Evolutionary conservation across 2,329 filamentous ascomycete genomes (phyloP).

Genomic region (Botrytis medusae): DNA sequence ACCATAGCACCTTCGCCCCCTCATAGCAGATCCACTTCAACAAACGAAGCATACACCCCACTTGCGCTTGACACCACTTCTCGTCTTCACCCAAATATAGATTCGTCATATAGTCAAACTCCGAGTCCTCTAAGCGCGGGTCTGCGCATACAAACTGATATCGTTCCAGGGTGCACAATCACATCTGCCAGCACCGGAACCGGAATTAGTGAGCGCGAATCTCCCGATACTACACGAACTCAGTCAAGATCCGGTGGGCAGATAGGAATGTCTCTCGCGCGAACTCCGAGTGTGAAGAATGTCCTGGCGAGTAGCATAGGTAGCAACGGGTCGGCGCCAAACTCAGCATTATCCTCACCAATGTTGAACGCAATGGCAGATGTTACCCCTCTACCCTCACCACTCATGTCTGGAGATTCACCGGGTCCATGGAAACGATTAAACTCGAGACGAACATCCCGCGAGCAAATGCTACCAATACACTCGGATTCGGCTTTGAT

Average conservation of each 20-base stretch:
- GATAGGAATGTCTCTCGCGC: constrained; percentile 48
- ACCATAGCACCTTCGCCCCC: constrained; percentile 44
- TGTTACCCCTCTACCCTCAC: constrained; percentile 76
- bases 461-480: constrained; percentile 44
- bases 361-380: constrained; percentile 74
- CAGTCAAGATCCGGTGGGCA: constrained; percentile 25
- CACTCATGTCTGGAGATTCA: constrained; percentile 64
- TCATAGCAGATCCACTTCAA: constrained; percentile 25
- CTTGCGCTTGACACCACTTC: constrained; percentile 33
- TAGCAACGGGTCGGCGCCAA: constrained; percentile 52
- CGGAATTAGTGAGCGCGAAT: constrained; percentile 26
- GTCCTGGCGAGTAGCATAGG: constrained; percentile 52
- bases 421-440: constrained; percentile 65
- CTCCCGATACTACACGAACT: constrained; percentile 24
- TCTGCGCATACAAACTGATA: constrained; percentile 43
- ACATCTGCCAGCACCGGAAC: constrained; percentile 32
- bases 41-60: constrained; percentile 26
- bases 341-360: constrained; percentile 69
- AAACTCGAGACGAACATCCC: constrained; percentile 48
- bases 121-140: constrained; percentile 37
- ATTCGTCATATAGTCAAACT: constrained; percentile 20
- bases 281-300: constrained; percentile 62
- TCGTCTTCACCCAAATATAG: constrained; percentile 25
- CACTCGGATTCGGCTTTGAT: constrained; percentile 51
- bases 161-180: constrained; percentile 32